These are phyloP conservation scores for Pouteria campechiana DNA, from an alignment of 179 eudicot species.

Conservation along the genomic window DNA sequence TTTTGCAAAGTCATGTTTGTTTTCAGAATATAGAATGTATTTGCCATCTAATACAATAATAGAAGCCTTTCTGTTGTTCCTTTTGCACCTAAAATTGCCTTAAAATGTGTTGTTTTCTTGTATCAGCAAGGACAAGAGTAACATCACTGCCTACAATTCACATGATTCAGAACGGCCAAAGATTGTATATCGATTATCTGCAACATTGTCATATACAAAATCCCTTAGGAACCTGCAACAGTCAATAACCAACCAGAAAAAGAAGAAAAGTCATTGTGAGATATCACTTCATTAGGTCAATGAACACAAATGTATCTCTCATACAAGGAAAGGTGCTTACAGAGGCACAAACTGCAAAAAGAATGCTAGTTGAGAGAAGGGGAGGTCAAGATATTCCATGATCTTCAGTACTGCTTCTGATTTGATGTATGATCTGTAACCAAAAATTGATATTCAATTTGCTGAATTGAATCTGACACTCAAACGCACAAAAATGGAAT, in stretches of 20 bases:
- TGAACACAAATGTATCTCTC: background rate
- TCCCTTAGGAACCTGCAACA: constrained; percentile 71
- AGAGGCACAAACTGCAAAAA: constrained; percentile 70
- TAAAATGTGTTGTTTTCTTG: no score
- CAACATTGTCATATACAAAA: constrained; percentile 81
- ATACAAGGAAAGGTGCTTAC: constrained; percentile 31
- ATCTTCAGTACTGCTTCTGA: constrained; percentile 97
- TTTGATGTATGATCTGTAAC: constrained; percentile 68
- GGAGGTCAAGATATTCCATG: constrained; percentile 88
- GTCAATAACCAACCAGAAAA: background rate
- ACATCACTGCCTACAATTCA: constrained; percentile 64
- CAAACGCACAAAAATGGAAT: no score
- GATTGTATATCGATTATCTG: constrained; percentile 71
- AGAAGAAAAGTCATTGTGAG: background rate
- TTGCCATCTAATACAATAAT: no score
- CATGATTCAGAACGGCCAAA: constrained; percentile 95
- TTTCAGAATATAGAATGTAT: no score
- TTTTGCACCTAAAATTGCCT: no score
- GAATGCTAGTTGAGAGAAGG: constrained; percentile 86
- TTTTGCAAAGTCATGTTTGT: no score
- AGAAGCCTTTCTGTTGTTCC: no score
- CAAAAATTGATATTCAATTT: background rate
- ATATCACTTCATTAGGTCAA: background rate
- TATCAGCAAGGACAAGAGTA: no score
- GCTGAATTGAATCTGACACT: no score